Evolutionary conservation across 768 basidiomycete species (phyloP).

Genomic region (Saitozyma podzolica): DNA sequence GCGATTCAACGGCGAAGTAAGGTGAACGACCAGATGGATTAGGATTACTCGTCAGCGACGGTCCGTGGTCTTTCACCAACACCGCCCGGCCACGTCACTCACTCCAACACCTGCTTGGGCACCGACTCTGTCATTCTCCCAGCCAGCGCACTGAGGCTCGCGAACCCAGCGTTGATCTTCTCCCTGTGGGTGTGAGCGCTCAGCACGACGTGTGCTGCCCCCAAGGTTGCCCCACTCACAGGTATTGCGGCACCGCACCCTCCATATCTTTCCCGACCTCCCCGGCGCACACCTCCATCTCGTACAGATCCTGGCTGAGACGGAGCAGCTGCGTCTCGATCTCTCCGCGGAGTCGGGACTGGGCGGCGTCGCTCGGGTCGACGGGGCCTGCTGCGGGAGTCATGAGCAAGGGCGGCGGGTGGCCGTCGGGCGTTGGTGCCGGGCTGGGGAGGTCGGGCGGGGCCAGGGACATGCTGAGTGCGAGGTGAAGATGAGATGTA

Average conservation of each 20-base stretch:
- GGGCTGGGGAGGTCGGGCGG: no score
- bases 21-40: no score
- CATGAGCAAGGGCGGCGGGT: no score
- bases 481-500: no score
- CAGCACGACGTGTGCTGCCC: neutral
- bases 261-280: conserved; percentile 40
- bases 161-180: conserved; percentile 30
- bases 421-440: no score
- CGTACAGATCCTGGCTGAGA: conserved; percentile 43
- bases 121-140: conserved; percentile 34
- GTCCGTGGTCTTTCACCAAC: no score
- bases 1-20: no score
- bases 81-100: conserved; percentile 7
- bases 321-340: conserved; percentile 29
- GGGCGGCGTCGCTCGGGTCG: conserved; percentile 7
- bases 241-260: conserved; percentile 33
- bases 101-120: conserved; percentile 43
- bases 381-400: no score
- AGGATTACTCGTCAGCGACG: conserved; percentile 1
- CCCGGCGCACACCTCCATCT: conserved; percentile 46
- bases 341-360: conserved; percentile 20
- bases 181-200: conserved; percentile 12
- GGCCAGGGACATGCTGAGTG: no score
- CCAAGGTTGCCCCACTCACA: conserved; percentile 20
- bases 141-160: conserved; percentile 22